Conservation (phyloP, 2,329 filamentous ascomycete genomes). For the Acarospora socialis region DNA sequence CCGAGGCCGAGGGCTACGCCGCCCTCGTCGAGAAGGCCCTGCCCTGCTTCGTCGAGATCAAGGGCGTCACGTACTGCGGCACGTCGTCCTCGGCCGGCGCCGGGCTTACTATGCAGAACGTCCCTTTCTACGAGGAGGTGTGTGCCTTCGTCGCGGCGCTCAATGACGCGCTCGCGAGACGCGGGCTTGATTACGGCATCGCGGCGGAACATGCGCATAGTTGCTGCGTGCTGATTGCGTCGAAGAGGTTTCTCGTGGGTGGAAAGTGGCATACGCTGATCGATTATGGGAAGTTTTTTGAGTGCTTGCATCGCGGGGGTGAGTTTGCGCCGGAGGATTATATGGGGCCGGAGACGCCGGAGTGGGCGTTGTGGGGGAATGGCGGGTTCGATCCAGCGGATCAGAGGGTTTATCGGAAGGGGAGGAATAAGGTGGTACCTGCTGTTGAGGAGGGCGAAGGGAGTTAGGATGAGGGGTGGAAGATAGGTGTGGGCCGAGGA, state of each 20-base stretch:
- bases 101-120: constrained; percentile 91
- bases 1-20: constrained; percentile 82
- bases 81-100: constrained; percentile 72
- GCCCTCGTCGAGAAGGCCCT: constrained; percentile 73
- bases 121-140: constrained; percentile 90
- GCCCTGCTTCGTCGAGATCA: constrained; percentile 88
- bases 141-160: constrained; percentile 66
- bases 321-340: constrained; percentile 84
- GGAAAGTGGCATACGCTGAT: constrained; percentile 86
- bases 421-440: constrained; percentile 41
- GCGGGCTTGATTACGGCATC: constrained; percentile 73
- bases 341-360: constrained; percentile 67
- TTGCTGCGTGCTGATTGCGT: constrained; percentile 80
- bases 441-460: no score
- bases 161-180: constrained; percentile 49
- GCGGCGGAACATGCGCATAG: constrained; percentile 91
- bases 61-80: constrained; percentile 93
- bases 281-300: constrained; percentile 79
- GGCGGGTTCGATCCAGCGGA: constrained; percentile 90
- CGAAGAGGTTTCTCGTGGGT: constrained; percentile 59
- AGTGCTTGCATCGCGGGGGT: constrained; percentile 59
- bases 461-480: no score
- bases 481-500: no score
- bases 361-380: constrained; percentile 91
- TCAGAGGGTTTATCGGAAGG: constrained; percentile 74